phyloP scores from a whole-genome alignment of 106 monocot genomes.

The Narthecium ossifragum region DNA sequence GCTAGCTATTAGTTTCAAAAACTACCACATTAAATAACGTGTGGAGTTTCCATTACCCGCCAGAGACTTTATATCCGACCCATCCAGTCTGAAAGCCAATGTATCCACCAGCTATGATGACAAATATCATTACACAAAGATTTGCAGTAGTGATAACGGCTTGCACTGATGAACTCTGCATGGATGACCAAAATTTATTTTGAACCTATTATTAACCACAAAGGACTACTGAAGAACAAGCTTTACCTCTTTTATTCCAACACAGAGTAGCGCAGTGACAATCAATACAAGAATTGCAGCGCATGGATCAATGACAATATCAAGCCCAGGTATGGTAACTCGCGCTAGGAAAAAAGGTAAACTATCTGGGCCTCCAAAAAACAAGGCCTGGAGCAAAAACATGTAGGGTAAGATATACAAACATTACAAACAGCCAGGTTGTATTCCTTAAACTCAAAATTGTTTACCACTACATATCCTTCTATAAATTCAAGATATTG shows the following conservation, averaged over 20 bases:
- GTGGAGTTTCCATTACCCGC: slow-evolving; percentile 40
- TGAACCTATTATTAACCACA: slow-evolving; percentile 4
- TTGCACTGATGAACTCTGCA: slow-evolving; percentile 82
- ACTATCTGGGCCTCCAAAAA: slow-evolving; percentile 87
- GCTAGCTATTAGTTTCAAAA: neutral
- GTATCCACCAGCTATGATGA: slow-evolving; percentile 88
- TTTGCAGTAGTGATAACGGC: slow-evolving; percentile 62
- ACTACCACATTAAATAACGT: neutral
- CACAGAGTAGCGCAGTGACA: slow-evolving; percentile 72
- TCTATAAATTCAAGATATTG: too few relatives aligned
- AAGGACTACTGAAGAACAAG: neutral
- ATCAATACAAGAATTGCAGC: slow-evolving; percentile 73
- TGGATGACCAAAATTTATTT: slow-evolving; percentile 5
- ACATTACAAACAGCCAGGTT: neutral
- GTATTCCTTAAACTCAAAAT: too few relatives aligned
- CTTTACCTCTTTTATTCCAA: slow-evolving; percentile 91
- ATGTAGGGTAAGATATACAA: neutral
- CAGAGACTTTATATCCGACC: slow-evolving; percentile 70
- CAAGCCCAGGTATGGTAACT: slow-evolving; percentile 55
- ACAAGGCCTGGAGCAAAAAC: slow-evolving; percentile 52
- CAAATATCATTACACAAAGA: slow-evolving; percentile 86
- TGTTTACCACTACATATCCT: too few relatives aligned
- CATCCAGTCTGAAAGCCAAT: slow-evolving; percentile 91
- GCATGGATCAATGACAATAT: slow-evolving; percentile 84
- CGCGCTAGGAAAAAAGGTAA: slow-evolving; percentile 71